These are phyloP conservation scores for Isochrysis galbana DNA, from an alignment of 78 protist species.

Conservation along the genomic window DNA sequence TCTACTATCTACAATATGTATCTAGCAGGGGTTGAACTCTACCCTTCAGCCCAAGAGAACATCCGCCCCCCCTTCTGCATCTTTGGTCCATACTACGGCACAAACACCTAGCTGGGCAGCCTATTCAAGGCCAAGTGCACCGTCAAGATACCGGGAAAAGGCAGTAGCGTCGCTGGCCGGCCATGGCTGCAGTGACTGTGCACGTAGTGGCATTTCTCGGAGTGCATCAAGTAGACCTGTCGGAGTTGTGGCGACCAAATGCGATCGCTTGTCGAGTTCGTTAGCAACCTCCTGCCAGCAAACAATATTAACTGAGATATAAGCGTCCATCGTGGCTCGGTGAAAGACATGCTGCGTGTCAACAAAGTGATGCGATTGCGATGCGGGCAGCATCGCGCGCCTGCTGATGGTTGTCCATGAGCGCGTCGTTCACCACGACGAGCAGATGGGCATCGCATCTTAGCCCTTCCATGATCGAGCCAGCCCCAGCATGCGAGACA, in stretches of 20 bases:
- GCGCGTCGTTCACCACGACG: conserved; percentile 59
- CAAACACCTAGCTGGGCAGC: too few species aligned
- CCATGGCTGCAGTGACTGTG: neutral
- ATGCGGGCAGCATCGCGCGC: too few species aligned
- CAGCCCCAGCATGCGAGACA: conserved; percentile 70
- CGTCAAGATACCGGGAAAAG: neutral
- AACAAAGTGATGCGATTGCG: too few species aligned
- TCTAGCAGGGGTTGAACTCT: too few species aligned
- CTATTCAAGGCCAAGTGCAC: neutral
- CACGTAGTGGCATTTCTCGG: neutral
- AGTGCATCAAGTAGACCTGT: neutral
- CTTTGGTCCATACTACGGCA: too few species aligned
- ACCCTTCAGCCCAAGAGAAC: too few species aligned
- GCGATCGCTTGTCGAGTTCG: neutral
- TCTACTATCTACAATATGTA: too few species aligned
- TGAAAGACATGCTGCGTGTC: too few species aligned
- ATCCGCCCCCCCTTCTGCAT: too few species aligned
- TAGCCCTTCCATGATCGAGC: conserved; percentile 67
- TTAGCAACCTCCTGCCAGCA: neutral
- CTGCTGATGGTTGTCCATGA: neutral
- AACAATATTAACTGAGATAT: too few species aligned
- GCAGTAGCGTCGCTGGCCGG: neutral
- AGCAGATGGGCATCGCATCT: conserved; percentile 14
- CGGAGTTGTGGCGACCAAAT: neutral
- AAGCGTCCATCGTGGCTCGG: too few species aligned